Conservation (phyloP, 1,139 yeast genomes). For the Lodderomyces elongisporus region DNA sequence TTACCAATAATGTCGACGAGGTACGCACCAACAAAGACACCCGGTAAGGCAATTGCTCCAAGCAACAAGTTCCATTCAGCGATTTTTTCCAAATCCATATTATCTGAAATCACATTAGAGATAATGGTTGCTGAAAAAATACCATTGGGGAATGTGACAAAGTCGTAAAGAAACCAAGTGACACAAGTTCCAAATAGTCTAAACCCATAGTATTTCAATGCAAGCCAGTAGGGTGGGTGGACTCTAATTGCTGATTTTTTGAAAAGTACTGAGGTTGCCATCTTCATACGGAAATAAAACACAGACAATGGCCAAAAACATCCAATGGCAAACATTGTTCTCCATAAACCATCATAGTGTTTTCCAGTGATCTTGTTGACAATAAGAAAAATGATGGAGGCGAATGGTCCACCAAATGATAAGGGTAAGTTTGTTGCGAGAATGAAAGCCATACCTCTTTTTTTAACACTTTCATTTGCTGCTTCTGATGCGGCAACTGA, state of each 20-base stretch:
- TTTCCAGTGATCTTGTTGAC: slow-evolving; percentile 53
- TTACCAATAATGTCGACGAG: slow-evolving; percentile 40
- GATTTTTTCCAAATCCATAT: slow-evolving; percentile 27
- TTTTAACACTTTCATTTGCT: slow-evolving; percentile 56
- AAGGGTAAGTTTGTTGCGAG: slow-evolving; percentile 69
- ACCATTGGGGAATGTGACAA: slow-evolving; percentile 50
- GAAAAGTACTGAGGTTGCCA: slow-evolving; percentile 60
- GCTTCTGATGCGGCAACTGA: slow-evolving; percentile 70
- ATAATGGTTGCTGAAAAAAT: slow-evolving; percentile 46
- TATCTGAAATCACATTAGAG: slow-evolving; percentile 23
- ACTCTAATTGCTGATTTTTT: slow-evolving; percentile 41
- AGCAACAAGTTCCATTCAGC: slow-evolving; percentile 49
- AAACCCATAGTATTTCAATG: slow-evolving; percentile 43
- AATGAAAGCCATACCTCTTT: slow-evolving; percentile 61
- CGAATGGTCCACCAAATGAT: slow-evolving; percentile 74
- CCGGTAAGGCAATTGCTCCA: slow-evolving; percentile 42
- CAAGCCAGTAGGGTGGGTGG: slow-evolving; percentile 44
- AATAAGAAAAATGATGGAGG: slow-evolving; percentile 60
- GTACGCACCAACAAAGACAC: slow-evolving; percentile 41
- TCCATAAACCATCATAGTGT: slow-evolving; percentile 59
- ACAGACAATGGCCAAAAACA: slow-evolving; percentile 69
- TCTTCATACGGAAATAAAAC: slow-evolving; percentile 64
- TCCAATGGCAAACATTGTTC: slow-evolving; percentile 72
- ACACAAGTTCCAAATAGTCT: slow-evolving; percentile 41
- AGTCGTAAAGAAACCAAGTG: slow-evolving; percentile 50